Conservation (phyloP, 139 green algal genomes). For the Chlamydomonas asymmetrica region DNA sequence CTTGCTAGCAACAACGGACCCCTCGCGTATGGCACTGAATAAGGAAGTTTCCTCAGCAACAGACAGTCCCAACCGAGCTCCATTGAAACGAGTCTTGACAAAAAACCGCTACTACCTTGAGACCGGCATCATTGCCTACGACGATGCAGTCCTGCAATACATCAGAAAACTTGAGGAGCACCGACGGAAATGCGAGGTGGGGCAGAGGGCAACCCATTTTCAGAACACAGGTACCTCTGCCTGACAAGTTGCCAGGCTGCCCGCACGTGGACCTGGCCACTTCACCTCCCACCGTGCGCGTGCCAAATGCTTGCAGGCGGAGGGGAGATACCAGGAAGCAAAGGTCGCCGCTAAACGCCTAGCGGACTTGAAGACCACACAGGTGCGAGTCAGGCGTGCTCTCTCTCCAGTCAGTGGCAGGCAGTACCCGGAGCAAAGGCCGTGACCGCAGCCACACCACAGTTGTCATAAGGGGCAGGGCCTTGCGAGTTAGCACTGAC, state of each 20-base stretch:
- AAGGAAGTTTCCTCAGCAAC: not conserved
- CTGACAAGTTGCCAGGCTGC: not conserved
- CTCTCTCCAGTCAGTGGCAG: too few relatives aligned
- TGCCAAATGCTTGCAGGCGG: slow-evolving; percentile 4
- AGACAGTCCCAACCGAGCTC: too few relatives aligned
- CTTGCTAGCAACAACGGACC: not conserved
- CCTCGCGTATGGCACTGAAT: not conserved
- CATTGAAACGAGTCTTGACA: too few relatives aligned
- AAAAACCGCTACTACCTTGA: slow-evolving; percentile 28
- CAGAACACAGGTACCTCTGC: not conserved
- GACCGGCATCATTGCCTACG: slow-evolving; percentile 30
- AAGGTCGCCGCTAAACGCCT: slow-evolving; percentile 34
- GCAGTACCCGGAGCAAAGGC: too few relatives aligned
- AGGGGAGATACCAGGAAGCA: slow-evolving; percentile 49
- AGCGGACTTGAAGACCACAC: slow-evolving; percentile 39
- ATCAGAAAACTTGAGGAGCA: slow-evolving; percentile 51
- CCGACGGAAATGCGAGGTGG: slow-evolving; percentile 22
- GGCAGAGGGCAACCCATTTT: too few relatives aligned
- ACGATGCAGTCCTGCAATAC: slow-evolving; percentile 49
- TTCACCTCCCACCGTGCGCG: not conserved
- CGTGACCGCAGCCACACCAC: too few relatives aligned
- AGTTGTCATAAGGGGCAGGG: too few relatives aligned
- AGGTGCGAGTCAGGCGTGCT: slow-evolving; percentile 16
- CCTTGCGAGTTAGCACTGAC: too few relatives aligned
- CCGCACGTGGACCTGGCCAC: not conserved